Base-by-base conservation (phyloP, 495 filamentous ascomycete genomes). In the Podospora comata region DNA sequence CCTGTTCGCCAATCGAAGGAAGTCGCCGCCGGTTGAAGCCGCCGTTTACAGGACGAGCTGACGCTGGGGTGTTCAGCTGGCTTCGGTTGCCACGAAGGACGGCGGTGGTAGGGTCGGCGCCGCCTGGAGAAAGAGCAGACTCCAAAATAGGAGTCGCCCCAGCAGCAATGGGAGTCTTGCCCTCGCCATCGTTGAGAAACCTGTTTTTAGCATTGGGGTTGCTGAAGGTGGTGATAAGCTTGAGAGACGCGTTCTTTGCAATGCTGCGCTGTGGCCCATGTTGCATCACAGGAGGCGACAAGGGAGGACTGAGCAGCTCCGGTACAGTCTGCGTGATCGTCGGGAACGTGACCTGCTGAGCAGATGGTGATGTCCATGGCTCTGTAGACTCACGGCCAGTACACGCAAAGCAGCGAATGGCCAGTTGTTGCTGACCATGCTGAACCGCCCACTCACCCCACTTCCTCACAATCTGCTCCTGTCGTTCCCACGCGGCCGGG, bases 381-480 rank as follows among this genome's bases (percentile, higher is more conserved):
- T 93, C 91, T 15, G 78, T 79, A 2, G 91, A 88, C 73, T 94
- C 91, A 1, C 85, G 82, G 11, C 89, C 90, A 18, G 91, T 91
- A 72, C 92, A 95, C 67, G 91, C 89, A 73, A 95, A 94, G 75
- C 96, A 98, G 75, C 93, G 87, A 58, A 97, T 95, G 32, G 95
- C 95, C 55, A 99, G 85, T 70, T 94, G 89, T 66, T 94, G 89
- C 72, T 98, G 91, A 20, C 90, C 89, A 70, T 94, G 89, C 57
- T 91, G 87, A 5, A 97, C 88, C 61, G 94, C 93, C 78, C 89
- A 88, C 73, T 98, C 95, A 70, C 95, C 95, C 95, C 96, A 99
- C 78, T 94, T 92, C 71, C 91, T 87, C 66, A 98, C 88, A 57
- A 99, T 85, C 72, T 91, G 88, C 56, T 90, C 90, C 76, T 95